phyloP scores from a whole-genome alignment of 257 asterid genomes.

The Penstemon davidsonii region DNA sequence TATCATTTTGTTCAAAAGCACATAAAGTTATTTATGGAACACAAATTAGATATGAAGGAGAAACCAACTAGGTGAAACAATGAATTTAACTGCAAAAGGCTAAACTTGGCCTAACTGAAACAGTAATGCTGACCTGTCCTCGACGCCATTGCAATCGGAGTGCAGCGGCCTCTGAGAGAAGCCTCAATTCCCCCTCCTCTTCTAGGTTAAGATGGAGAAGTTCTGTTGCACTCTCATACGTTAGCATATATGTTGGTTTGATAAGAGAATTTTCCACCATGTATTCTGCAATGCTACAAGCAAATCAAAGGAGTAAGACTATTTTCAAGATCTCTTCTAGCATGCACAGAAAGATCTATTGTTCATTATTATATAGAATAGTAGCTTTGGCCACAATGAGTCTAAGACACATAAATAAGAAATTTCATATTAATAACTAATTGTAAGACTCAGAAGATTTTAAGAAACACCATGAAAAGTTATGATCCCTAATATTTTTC shows the following conservation, averaged over 20 bases:
- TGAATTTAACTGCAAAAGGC: slow-evolving; percentile 18
- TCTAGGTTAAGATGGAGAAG: slow-evolving; percentile 88
- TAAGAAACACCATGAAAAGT: background rate
- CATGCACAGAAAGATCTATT: slow-evolving; percentile 7
- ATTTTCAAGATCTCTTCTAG: slow-evolving; percentile 11
- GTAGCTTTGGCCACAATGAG: slow-evolving; percentile 19
- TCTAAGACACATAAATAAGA: slow-evolving; percentile 3
- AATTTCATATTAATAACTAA: slow-evolving; percentile 2
- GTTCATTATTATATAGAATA: slow-evolving; percentile 4
- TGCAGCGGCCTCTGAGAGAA: slow-evolving; percentile 89
- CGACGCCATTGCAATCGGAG: slow-evolving; percentile 85
- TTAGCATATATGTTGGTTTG: slow-evolving; percentile 94
- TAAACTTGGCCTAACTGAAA: slow-evolving; percentile 20
- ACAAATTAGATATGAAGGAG: slow-evolving; percentile 10
- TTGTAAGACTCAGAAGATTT: background rate
- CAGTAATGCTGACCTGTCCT: slow-evolving; percentile 58
- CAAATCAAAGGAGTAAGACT: slow-evolving; percentile 36
- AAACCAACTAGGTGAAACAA: slow-evolving; percentile 17
- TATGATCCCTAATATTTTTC: background rate
- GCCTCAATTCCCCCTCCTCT: slow-evolving; percentile 83
- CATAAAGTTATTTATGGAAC: background rate
- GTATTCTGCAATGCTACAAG: slow-evolving; percentile 86
- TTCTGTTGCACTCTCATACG: slow-evolving; percentile 95
- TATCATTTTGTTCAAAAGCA: slow-evolving; percentile 1
- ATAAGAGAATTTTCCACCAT: slow-evolving; percentile 80